Base-by-base conservation (phyloP, 768 basidiomycete genomes). In the Inosperma sp. region DNA sequence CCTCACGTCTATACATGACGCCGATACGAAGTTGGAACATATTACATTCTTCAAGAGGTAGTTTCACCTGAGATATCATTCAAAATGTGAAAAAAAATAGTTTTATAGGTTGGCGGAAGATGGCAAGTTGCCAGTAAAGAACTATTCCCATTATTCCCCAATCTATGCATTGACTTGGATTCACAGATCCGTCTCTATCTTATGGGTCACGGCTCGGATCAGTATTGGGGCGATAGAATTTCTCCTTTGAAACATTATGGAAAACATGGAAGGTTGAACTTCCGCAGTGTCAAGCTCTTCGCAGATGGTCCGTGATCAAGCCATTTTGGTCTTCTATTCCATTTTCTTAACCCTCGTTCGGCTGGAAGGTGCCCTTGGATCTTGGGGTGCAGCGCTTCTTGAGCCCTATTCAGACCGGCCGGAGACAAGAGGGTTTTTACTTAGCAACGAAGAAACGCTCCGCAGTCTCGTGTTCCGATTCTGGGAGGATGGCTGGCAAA, bases 1-100 rank as follows among this genome's bases (percentile, higher is more conserved):
- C 1, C 65, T 98, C 49, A 94, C 92, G 0, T 84, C 79, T 9
- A 82, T 98, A 16, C 93, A 96, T 51, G 93, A 98, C 61, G 94
- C 94, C 0, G 74, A 64, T 35, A 75, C 78, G 0, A 62, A 62
- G 17, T 76, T 74, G 1, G 66, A 69, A 0, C 69, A 72, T 21
- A 78, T 93, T 13, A 66, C 72, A 2, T 88, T 92, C 58, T 88
- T 81, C 68, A 75, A 75, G 57, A 73, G 71, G 88, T 86, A 59
- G 80, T 53, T 46, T 42, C 42, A 40, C 23, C 17, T 33, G 13
- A 26, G 14, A 43, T 12, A 19, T 14, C 5, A 8, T 21, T 16
- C 21, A 2, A 26, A 7, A 19, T 25, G 35, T 41, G 47, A 21
- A 48, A 16, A 22, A 36, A 41, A 21, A 9, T 25, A 3, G n/a